Evolutionary conservation across 345 rosid species (phyloP).

Genomic region (Trapa bicornis): DNA sequence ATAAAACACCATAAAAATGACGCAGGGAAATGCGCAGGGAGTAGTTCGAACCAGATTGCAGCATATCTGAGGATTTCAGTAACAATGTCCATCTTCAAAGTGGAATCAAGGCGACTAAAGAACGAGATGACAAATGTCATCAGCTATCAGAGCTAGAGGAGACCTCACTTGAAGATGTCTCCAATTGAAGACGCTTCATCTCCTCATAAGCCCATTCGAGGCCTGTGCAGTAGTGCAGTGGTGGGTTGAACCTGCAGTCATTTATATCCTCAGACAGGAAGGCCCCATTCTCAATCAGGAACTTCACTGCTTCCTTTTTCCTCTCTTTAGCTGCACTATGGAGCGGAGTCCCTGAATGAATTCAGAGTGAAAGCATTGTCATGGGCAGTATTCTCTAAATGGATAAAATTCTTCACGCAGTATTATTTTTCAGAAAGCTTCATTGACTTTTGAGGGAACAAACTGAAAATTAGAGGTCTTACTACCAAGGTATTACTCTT

Average conservation of each 20-base stretch:
- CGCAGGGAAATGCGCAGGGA: too few relatives aligned
- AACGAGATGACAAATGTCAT: not conserved
- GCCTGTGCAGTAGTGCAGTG: conserved; percentile 91
- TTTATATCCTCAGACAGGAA: conserved; percentile 75
- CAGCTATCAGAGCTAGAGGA: conserved; percentile 9
- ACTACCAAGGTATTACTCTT: too few relatives aligned
- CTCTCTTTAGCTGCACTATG: conserved; percentile 82
- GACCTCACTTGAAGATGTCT: conserved; percentile 9
- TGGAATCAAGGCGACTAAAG: too few relatives aligned
- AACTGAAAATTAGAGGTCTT: too few relatives aligned
- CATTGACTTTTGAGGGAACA: too few relatives aligned
- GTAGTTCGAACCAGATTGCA: too few relatives aligned
- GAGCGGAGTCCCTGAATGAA: conserved; percentile 75
- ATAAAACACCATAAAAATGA: too few relatives aligned
- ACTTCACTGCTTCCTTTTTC: conserved; percentile 75
- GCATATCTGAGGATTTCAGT: too few relatives aligned
- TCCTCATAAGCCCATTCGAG: conserved; percentile 98
- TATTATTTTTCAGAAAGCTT: too few relatives aligned
- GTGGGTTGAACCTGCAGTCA: conserved; percentile 85
- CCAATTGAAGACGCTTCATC: conserved; percentile 38
- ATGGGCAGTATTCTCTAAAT: not conserved
- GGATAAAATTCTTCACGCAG: not conserved
- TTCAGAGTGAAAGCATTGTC: not conserved
- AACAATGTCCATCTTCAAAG: too few relatives aligned
- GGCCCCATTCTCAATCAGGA: conserved; percentile 79